Conservation (phyloP, 106 monocot genomes). For the Phalaenopsis aphrodite region DNA sequence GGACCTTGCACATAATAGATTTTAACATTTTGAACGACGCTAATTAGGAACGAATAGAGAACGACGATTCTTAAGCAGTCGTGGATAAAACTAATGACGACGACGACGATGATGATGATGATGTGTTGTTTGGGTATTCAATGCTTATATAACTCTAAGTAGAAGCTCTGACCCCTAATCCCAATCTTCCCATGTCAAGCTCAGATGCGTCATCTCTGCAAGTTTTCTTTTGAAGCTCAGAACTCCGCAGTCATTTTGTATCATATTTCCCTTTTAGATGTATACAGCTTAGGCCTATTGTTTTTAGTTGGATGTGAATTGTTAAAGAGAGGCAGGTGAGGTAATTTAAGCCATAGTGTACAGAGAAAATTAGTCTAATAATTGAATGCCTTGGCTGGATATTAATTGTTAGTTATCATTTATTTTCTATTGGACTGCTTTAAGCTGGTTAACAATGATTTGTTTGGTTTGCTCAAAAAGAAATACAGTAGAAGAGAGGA, state of each 20-base stretch:
- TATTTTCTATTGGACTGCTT: too few relatives aligned
- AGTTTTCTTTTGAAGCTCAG: not conserved
- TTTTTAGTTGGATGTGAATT: not conserved
- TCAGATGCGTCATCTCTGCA: not conserved
- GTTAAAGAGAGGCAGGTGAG: not conserved
- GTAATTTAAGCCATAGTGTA: not conserved
- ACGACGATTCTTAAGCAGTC: not conserved
- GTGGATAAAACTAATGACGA: not conserved
- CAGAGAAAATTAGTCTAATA: not conserved
- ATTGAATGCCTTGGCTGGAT: not conserved
- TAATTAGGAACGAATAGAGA: not conserved
- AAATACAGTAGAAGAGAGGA: too few relatives aligned
- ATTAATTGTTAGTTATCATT: too few relatives aligned
- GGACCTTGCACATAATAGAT: not conserved
- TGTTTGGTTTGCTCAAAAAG: too few relatives aligned
- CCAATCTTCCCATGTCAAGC: not conserved
- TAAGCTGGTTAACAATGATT: too few relatives aligned
- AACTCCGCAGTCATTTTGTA: not conserved
- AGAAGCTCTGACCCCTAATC: slow-evolving; percentile 3
- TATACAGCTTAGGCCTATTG: slow-evolving; percentile 1
- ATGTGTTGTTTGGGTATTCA: not conserved
- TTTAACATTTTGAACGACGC: not conserved
- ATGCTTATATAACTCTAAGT: not conserved
- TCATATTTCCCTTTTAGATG: slow-evolving; percentile 1
- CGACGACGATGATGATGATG: too few relatives aligned